A percentile compares a stretch with the other conserved stretches of the same genome.
Conservation (phyloP, 768 basidiomycete genomes). For the Amanita muscaria region DNA sequence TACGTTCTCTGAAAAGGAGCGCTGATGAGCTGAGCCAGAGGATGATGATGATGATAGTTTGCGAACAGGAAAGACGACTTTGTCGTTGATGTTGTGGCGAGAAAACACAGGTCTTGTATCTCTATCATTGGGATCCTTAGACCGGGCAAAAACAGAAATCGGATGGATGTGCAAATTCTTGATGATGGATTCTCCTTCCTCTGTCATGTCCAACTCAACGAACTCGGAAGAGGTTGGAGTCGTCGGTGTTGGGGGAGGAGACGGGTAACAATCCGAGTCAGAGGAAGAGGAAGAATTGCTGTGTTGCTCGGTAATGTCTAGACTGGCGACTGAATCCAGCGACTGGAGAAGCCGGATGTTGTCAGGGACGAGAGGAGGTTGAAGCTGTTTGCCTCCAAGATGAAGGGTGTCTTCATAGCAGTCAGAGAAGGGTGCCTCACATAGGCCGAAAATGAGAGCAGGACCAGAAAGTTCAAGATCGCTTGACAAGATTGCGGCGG, state of each 20-base stretch:
- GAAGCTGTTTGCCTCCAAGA: too few species aligned
- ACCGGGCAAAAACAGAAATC: background rate
- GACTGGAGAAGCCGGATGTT: too few species aligned
- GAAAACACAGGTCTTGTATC: background rate
- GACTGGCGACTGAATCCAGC: too few species aligned
- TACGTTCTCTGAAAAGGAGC: background rate
- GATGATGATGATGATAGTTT: background rate
- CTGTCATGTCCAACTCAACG: background rate
- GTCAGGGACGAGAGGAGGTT: too few species aligned
- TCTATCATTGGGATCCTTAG: background rate
- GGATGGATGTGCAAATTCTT: background rate
- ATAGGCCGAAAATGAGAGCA: too few species aligned
- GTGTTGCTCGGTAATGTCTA: too few species aligned
- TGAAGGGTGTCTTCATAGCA: too few species aligned
- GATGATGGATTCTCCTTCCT: constrained; percentile 1
- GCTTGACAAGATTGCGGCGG: too few species aligned
- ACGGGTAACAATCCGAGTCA: background rate
- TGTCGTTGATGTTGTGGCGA: background rate
- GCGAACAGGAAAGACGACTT: constrained; percentile 1
- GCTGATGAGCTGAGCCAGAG: background rate
- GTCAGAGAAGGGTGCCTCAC: too few species aligned
- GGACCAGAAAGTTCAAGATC: too few species aligned
- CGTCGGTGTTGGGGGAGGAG: background rate
- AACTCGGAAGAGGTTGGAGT: background rate
- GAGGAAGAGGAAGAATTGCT: too few species aligned